Conservation (phyloP, 2,329 filamentous ascomycete genomes). For the Tothia fuscella region DNA sequence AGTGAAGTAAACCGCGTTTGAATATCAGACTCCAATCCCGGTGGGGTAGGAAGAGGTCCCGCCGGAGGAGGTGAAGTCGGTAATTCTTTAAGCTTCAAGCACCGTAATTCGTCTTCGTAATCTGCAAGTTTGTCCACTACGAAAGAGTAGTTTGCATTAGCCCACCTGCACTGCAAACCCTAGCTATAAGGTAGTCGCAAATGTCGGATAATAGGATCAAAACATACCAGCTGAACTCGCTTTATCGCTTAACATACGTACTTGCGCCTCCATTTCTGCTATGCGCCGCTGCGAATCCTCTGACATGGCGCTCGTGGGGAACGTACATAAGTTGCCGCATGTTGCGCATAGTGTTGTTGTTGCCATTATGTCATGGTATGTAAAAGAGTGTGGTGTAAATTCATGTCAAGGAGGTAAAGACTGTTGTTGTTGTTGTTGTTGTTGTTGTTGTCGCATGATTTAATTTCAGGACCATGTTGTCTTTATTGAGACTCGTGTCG, state of each 20-base stretch:
- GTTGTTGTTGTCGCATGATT: no score
- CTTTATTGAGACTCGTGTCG: no score
- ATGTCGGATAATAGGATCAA: constrained; percentile 2
- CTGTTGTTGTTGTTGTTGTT: no score
- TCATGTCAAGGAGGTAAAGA: no score
- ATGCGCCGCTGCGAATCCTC: constrained; percentile 46
- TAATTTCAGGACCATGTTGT: no score
- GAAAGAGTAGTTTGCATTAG: constrained; percentile 9
- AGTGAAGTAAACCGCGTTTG: constrained; percentile 32
- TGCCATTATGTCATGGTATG: no score
- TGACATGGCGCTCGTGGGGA: constrained; percentile 20
- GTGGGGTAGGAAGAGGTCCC: constrained; percentile 16
- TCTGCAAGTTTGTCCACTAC: constrained; percentile 51
- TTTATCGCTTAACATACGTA: constrained; percentile 58
- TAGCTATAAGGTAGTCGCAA: background rate
- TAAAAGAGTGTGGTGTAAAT: no score
- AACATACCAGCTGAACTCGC: constrained; percentile 47
- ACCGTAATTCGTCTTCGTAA: constrained; percentile 66
- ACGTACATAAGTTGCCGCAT: constrained; percentile 24
- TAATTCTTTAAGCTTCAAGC: constrained; percentile 35
- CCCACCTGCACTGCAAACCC: constrained; percentile 4
- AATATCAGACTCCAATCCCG: constrained; percentile 16
- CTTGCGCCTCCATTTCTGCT: constrained; percentile 57
- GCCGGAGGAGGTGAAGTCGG: constrained; percentile 20
- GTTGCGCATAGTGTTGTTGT: constrained; percentile 11